Evolutionary conservation across 2,329 filamentous ascomycete species (phyloP).

Genomic region (Fusarium sp.): DNA sequence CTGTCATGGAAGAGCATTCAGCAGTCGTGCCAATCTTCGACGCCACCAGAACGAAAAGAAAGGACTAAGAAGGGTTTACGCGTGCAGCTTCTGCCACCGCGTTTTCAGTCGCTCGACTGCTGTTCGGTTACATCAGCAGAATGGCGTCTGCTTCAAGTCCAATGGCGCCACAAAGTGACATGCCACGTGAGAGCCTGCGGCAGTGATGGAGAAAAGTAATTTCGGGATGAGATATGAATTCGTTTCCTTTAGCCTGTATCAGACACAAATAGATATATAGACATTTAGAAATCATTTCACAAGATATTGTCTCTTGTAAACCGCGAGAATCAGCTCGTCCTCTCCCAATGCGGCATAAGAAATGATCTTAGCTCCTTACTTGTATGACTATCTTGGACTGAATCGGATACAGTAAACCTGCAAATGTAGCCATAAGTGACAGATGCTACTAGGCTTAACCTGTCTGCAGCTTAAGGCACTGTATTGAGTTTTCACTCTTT

Average conservation of each 20-base stretch:
- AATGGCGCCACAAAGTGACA: not conserved
- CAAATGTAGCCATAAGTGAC: no score
- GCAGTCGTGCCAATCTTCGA: constrained; percentile 7
- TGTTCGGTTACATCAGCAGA: constrained; percentile 1
- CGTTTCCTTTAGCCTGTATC: not conserved
- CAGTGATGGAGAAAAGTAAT: not conserved
- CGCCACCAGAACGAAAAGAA: constrained; percentile 6
- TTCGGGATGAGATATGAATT: not conserved
- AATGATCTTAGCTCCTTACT: no score
- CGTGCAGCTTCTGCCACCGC: not conserved
- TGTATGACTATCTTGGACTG: no score
- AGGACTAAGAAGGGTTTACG: not conserved
- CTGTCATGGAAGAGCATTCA: constrained; percentile 3
- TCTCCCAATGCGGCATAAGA: no score
- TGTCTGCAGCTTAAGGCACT: no score
- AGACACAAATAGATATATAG: not conserved
- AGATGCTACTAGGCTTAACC: accelerated
- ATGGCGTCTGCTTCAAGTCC: constrained; percentile 3
- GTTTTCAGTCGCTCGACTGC: constrained; percentile 4
- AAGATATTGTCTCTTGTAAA: no score
- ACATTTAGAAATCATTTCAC: not conserved
- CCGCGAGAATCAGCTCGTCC: accelerated
- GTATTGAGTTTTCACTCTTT: no score
- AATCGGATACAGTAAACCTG: no score
- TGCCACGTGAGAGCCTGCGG: not conserved